Conservation (phyloP, 2,329 filamentous ascomycete genomes). For the Exophiala sp. region DNA sequence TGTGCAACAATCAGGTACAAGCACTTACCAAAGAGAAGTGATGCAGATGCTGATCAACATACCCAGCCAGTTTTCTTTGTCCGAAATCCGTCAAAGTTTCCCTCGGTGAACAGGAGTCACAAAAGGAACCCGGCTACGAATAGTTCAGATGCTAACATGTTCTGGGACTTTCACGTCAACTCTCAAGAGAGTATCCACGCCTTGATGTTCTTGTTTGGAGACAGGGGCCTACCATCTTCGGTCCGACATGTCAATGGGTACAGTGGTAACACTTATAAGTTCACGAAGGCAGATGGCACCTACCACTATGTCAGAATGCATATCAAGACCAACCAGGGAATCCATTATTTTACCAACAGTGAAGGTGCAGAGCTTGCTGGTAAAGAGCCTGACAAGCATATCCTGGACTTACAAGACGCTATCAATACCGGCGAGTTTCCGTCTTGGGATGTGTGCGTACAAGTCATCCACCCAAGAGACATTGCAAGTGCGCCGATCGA, state of each 20-base stretch:
- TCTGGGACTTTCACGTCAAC: slow-evolving; percentile 63
- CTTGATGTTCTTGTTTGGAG: slow-evolving; percentile 64
- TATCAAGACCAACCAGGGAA: slow-evolving; percentile 61
- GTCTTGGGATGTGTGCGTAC: slow-evolving; percentile 62
- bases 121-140: slow-evolving; percentile 71
- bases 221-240: slow-evolving; percentile 63
- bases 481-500: slow-evolving; percentile 61
- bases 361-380: slow-evolving; percentile 54
- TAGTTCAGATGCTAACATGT: slow-evolving; percentile 65
- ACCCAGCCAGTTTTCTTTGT: slow-evolving; percentile 65
- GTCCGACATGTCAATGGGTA: slow-evolving; percentile 67
- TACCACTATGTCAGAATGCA: slow-evolving; percentile 67
- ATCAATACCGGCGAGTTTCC: slow-evolving; percentile 61
- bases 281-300: slow-evolving; percentile 59
- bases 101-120: slow-evolving; percentile 70
- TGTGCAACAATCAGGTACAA: slow-evolving; percentile 38
- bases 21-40: background rate
- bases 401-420: slow-evolving; percentile 61
- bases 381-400: slow-evolving; percentile 61
- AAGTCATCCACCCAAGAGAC: slow-evolving; percentile 60
- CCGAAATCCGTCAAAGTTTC: slow-evolving; percentile 68
- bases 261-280: slow-evolving; percentile 65
- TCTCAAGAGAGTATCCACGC: slow-evolving; percentile 63
- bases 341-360: slow-evolving; percentile 56
- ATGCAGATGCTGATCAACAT: background rate